Evolutionary conservation across 78 protist genomes (phyloP), one percentile per base, ranked within the genome.

Genomic region (Dictyostelium brefeldianum): DNA sequence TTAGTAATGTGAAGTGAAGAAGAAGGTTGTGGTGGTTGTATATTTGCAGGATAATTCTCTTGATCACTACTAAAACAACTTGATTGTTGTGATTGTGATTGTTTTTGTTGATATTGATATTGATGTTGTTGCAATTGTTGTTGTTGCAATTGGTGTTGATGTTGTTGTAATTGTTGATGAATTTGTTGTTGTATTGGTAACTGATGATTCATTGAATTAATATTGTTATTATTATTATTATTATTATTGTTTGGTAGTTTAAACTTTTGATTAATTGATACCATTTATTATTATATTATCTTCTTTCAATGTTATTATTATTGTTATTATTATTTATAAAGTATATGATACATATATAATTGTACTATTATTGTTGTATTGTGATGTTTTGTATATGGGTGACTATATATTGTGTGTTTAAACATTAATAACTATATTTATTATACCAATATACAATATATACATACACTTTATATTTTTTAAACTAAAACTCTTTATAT

Each of bases 1-100:
- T 87, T 70, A 4, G 93, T 87, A 15, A 87, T 87, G 46, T 46
- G 93, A 48, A 47, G 75, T 10, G 47, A 64, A 11, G 29, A 50
- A 3, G 57, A 43, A 9, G 57, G 29, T 10, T 4, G 3, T 69
- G 73, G 25, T 65, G 77, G 77, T 69, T 69, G 77, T 14, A 48
- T 75, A 73, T 73, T 73, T 46, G 79, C 48, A 11, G 51, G 56
- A 31, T 46, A 73, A 47, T 73, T 73, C 11, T 73, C 79, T 46
- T 73, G 79, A 46, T 73, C 47, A 14, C 15, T 18, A 54, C 79
- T 73, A 70, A 70, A 70, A 70, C 54, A 41, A n/a, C 29, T 73
- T 43, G 41, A 17, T 41, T 50, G 14, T 22, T 36, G 56, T 48
- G n/a, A 43, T 47, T 17, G 81, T 25, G 25, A 64, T 41, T 75